These are phyloP conservation scores for Syncephalis plumigaleata DNA, from an alignment of 371 early-diverging fungal genomes.

Conservation along the genomic window DNA sequence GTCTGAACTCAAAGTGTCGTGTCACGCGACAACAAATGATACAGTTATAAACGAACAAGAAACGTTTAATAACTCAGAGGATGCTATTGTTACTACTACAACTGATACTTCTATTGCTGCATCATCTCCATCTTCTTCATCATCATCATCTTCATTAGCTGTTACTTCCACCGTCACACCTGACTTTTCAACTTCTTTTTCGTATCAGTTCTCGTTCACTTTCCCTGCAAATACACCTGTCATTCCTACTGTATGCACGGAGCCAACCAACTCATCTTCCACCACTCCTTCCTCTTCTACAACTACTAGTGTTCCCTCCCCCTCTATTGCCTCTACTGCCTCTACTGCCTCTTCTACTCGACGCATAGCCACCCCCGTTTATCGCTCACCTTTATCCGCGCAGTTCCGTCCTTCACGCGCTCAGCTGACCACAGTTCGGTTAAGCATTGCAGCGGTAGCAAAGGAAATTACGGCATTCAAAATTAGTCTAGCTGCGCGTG, in stretches of 20 bases:
- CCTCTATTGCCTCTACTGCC: conserved; percentile 2
- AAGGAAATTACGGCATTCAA: background rate
- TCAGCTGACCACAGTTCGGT: conserved; percentile 1
- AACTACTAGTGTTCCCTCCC: too few species aligned
- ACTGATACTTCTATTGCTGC: too few species aligned
- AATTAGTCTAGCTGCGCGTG: conserved; percentile 2
- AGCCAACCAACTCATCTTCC: conserved; percentile 3
- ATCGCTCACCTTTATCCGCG: conserved; percentile 19
- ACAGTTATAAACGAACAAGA: too few species aligned
- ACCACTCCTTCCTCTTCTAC: background rate
- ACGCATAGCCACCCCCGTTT: conserved; percentile 12
- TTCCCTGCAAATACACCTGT: conserved; percentile 1
- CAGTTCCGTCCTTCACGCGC: conserved; percentile 11
- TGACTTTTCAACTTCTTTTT: too few species aligned
- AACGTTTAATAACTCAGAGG: too few species aligned
- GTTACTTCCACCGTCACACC: too few species aligned
- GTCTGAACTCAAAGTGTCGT: too few species aligned
- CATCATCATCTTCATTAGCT: too few species aligned
- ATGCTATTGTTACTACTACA: too few species aligned
- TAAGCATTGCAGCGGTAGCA: conserved; percentile 7
- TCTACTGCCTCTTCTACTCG: conserved; percentile 2
- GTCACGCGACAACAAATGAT: too few species aligned
- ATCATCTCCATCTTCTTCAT: too few species aligned
- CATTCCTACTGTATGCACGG: conserved; percentile 7
- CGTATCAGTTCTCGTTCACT: too few species aligned